These are phyloP conservation scores for Suhomyces wounanorum DNA, from an alignment of 1,139 yeast species.

Conservation along the genomic window DNA sequence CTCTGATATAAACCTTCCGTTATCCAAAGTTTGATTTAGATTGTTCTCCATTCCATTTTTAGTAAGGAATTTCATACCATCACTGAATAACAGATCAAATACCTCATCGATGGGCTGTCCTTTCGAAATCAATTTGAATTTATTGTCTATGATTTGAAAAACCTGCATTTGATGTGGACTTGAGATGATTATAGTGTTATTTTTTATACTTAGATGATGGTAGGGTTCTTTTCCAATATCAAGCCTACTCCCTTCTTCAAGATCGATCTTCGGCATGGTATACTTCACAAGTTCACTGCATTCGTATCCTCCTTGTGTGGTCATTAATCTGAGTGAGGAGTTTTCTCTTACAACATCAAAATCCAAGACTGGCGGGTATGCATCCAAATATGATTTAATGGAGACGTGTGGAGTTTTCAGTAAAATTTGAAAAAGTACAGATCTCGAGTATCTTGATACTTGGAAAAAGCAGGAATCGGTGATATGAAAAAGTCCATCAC, in stretches of 20 bases:
- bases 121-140: neutral
- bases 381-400: constrained; percentile 23
- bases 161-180: neutral
- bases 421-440: constrained; percentile 34
- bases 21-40: neutral
- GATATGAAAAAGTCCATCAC: constrained; percentile 30
- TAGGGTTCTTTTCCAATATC: neutral
- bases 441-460: constrained; percentile 35
- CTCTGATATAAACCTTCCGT: neutral
- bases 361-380: constrained; percentile 43
- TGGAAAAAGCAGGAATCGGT: constrained; percentile 33
- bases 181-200: neutral
- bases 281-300: constrained; percentile 34
- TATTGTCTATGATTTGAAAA: neutral
- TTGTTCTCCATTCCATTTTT: neutral
- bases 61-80: neutral
- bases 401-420: constrained; percentile 32
- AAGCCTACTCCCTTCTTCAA: neutral
- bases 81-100: neutral
- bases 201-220: neutral
- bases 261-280: neutral
- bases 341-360: constrained; percentile 17
- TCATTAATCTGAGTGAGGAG: constrained; percentile 19
- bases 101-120: neutral
- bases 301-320: constrained; percentile 44